These are phyloP conservation scores for Lasiosphaeria hispida DNA, from an alignment of 495 filamentous ascomycete genomes.

Conservation along the genomic window DNA sequence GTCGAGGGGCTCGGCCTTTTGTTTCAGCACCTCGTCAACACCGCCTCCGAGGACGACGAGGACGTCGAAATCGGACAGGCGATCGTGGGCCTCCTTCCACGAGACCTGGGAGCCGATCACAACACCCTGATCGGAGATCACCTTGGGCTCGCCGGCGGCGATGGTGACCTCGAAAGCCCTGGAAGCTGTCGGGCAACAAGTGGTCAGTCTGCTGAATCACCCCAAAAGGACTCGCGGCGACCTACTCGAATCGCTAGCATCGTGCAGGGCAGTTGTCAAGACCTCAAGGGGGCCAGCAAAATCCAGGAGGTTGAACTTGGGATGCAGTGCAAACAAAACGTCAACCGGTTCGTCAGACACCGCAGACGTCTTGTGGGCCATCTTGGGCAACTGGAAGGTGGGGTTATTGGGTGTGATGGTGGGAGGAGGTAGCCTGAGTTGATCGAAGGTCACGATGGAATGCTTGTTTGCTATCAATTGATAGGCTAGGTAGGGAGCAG, in stretches of 20 bases:
- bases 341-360: slow-evolving; percentile 51
- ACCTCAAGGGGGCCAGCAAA: slow-evolving; percentile 67
- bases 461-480: slow-evolving; percentile 9
- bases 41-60: slow-evolving; percentile 66
- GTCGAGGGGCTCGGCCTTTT: slow-evolving; percentile 58
- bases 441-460: slow-evolving; percentile 8
- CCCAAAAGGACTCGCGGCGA: not conserved
- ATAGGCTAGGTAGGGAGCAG: slow-evolving; percentile 6
- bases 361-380: slow-evolving; percentile 48
- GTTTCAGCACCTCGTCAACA: slow-evolving; percentile 51
- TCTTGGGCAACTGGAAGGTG: slow-evolving; percentile 31
- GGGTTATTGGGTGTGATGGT: slow-evolving; percentile 14
- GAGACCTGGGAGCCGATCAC: slow-evolving; percentile 70
- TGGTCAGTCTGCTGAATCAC: slow-evolving; percentile 16
- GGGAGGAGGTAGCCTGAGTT: not conserved
- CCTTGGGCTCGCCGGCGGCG: slow-evolving; percentile 52
- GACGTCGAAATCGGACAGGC: slow-evolving; percentile 67
- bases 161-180: slow-evolving; percentile 69
- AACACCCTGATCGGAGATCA: slow-evolving; percentile 70
- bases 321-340: slow-evolving; percentile 50
- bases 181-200: slow-evolving; percentile 36
- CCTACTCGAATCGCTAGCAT: slow-evolving; percentile 60
- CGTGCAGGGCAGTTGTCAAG: slow-evolving; percentile 56
- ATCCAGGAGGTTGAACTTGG: slow-evolving; percentile 57
- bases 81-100: slow-evolving; percentile 61